phyloP scores from a whole-genome alignment of 2,329 filamentous ascomycete species.

The Venturiaceae sp. region DNA sequence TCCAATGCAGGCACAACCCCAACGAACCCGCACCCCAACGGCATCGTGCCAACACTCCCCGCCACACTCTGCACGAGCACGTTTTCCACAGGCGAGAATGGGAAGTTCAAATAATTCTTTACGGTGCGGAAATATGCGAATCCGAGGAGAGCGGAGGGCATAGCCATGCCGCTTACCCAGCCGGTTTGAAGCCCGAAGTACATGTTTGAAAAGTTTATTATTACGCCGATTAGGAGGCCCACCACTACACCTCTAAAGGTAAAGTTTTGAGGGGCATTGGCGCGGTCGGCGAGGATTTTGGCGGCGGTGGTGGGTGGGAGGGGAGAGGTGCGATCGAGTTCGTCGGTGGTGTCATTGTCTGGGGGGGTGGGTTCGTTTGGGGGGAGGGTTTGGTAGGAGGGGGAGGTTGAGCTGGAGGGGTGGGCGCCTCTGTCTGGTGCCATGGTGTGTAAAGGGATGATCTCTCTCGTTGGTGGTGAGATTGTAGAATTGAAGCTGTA shows the following conservation, averaged over 20 bases:
- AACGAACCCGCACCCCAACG: conserved; percentile 88
- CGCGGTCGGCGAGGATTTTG: conserved; percentile 16
- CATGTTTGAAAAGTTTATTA: conserved; percentile 96
- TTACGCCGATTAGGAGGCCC: conserved; percentile 72
- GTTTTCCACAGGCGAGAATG: conserved; percentile 92
- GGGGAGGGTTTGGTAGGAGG: not conserved
- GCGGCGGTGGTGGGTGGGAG: conserved; percentile 1
- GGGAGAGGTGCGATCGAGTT: not conserved
- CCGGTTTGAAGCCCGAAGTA: conserved; percentile 96
- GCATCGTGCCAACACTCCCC: conserved; percentile 93
- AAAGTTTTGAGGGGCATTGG: conserved; percentile 52
- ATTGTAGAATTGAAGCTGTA: not conserved
- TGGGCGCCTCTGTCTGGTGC: not conserved
- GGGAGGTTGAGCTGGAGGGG: not conserved
- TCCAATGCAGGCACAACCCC: conserved; percentile 90
- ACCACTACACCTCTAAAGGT: conserved; percentile 71
- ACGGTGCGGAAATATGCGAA: conserved; percentile 87
- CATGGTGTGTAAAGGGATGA: not conserved
- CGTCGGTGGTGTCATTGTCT: too few species aligned
- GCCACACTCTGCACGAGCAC: conserved; percentile 94
- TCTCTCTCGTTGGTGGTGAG: not conserved
- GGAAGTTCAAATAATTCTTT: conserved; percentile 60
- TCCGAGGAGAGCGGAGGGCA: conserved; percentile 89
- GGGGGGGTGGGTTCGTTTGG: not conserved
- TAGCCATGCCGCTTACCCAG: conserved; percentile 83